These are phyloP conservation scores for Xylaria acuta DNA, from an alignment of 495 filamentous ascomycete genomes.

Conservation along the genomic window DNA sequence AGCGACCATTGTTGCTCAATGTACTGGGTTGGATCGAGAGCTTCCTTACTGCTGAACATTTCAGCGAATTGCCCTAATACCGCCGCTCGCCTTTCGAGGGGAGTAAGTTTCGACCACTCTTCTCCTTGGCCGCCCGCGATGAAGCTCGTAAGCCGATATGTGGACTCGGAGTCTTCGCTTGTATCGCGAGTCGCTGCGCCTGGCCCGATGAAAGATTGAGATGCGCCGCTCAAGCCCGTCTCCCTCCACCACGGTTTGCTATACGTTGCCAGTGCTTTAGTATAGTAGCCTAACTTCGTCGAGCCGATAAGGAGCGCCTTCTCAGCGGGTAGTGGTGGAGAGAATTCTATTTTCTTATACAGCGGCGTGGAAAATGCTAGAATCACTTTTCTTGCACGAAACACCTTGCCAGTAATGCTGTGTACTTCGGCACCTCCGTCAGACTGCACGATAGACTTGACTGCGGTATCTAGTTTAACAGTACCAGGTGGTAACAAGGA, in stretches of 20 bases:
- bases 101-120: constrained; percentile 37
- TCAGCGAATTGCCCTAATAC: constrained; percentile 20
- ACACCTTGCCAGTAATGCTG: constrained; percentile 24
- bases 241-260: constrained; percentile 49
- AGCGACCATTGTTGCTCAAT: constrained; percentile 30
- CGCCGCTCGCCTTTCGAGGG: constrained; percentile 14
- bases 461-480: neutral
- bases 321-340: constrained; percentile 37
- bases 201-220: constrained; percentile 47
- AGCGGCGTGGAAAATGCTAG: constrained; percentile 42
- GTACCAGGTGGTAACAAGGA: neutral
- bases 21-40: constrained; percentile 22
- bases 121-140: constrained; percentile 41
- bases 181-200: constrained; percentile 49
- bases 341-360: constrained; percentile 45
- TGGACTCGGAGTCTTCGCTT: constrained; percentile 35
- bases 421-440: constrained; percentile 21
- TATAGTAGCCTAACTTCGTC: constrained; percentile 45
- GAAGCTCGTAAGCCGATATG: constrained; percentile 52
- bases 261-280: constrained; percentile 48
- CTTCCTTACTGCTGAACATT: constrained; percentile 13
- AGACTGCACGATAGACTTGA: neutral
- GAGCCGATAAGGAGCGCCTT: constrained; percentile 29
- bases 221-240: constrained; percentile 41
- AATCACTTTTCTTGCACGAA: constrained; percentile 46